Evolutionary conservation across 2,329 filamentous ascomycete species (phyloP).

Genomic region (Xylaria sp.): DNA sequence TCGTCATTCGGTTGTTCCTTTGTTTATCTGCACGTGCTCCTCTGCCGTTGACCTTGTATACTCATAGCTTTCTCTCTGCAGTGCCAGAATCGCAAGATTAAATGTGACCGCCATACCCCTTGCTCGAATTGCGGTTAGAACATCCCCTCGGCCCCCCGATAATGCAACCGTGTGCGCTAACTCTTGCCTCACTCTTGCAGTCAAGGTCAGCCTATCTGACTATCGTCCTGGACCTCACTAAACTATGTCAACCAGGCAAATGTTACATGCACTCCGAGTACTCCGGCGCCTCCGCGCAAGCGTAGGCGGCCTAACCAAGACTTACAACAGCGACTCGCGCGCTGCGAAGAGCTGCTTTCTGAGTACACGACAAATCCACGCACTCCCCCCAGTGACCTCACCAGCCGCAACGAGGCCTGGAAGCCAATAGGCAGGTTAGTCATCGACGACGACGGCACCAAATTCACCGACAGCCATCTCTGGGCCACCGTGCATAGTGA

Average conservation of each 20-base stretch:
- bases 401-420: slow-evolving; percentile 53
- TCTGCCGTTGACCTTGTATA: neutral
- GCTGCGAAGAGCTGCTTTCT: slow-evolving; percentile 68
- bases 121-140: slow-evolving; percentile 64
- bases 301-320: slow-evolving; percentile 70
- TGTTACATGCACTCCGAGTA: slow-evolving; percentile 69
- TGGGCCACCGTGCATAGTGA: slow-evolving; percentile 67
- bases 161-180: slow-evolving; percentile 1
- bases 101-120: slow-evolving; percentile 69
- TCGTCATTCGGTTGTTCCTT: neutral
- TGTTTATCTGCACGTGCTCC: neutral
- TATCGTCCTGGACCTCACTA: slow-evolving; percentile 25
- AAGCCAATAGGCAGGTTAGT: slow-evolving; percentile 65
- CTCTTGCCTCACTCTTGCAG: slow-evolving; percentile 27
- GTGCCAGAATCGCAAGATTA: slow-evolving; percentile 72
- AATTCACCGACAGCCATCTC: slow-evolving; percentile 68
- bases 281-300: slow-evolving; percentile 69
- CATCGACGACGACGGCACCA: slow-evolving; percentile 64
- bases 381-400: slow-evolving; percentile 41
- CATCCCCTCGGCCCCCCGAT: neutral
- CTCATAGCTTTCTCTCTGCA: slow-evolving; percentile 20
- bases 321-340: slow-evolving; percentile 68
- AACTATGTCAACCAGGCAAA: slow-evolving; percentile 59
- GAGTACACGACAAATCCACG: slow-evolving; percentile 60
- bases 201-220: slow-evolving; percentile 59